phyloP scores from a whole-genome alignment of 2,329 filamentous ascomycete genomes.

The Cadophora sp. region DNA sequence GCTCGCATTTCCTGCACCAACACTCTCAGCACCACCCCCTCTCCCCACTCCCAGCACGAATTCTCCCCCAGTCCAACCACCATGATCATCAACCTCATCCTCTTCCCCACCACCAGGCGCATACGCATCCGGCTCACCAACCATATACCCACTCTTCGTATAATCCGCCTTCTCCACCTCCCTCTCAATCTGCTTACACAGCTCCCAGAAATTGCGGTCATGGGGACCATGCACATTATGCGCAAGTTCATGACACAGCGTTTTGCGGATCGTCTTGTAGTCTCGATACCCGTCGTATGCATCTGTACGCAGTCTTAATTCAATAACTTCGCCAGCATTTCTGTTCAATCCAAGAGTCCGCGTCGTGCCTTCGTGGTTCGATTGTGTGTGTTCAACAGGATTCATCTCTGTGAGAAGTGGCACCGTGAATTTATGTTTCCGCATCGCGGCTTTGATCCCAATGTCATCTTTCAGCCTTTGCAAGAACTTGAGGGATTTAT shows the following conservation, averaged over 20 bases:
- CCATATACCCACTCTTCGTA: constrained; percentile 69
- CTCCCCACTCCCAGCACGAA: constrained; percentile 71
- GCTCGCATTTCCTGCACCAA: constrained; percentile 42
- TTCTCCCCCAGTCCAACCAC: constrained; percentile 80
- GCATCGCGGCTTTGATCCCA: constrained; percentile 85
- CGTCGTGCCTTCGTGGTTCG: constrained; percentile 73
- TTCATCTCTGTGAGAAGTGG: constrained; percentile 95
- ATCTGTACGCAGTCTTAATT: constrained; percentile 89
- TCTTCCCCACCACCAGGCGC: constrained; percentile 48
- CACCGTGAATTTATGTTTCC: constrained; percentile 83
- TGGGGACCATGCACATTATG: constrained; percentile 90
- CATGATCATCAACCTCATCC: constrained; percentile 68
- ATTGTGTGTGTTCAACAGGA: constrained; percentile 76
- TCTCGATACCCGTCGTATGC: constrained; percentile 92
- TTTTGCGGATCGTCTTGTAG: constrained; percentile 89
- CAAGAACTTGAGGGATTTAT: constrained; percentile 74
- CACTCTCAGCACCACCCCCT: constrained; percentile 49
- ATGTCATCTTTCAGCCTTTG: constrained; percentile 80
- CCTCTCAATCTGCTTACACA: constrained; percentile 85
- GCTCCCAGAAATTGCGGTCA: constrained; percentile 86
- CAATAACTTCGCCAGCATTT: constrained; percentile 88
- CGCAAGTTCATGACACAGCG: constrained; percentile 92
- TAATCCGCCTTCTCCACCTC: constrained; percentile 86
- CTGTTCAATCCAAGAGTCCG: constrained; percentile 86
- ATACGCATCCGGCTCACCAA: constrained; percentile 66